phyloP scores from a whole-genome alignment of 768 basidiomycete species.

The Suillus occidentalis region DNA sequence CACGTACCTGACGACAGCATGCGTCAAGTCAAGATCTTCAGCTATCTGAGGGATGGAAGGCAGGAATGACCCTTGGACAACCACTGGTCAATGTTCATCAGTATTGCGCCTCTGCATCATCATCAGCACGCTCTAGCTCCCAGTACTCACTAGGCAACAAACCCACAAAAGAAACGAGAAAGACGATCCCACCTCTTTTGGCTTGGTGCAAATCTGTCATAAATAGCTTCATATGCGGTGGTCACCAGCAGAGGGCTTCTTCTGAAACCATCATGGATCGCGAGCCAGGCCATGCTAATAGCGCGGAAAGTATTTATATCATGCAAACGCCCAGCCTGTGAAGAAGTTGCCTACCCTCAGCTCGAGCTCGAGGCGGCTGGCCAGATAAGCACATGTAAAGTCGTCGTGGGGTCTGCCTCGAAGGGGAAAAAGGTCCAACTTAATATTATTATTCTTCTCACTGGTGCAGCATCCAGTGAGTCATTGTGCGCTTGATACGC shows the following conservation, averaged over 20 bases:
- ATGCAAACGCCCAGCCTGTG: no score
- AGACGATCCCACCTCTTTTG: slow-evolving; percentile 55
- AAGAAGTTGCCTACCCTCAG: no score
- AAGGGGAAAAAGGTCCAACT: no score
- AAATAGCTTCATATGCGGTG: slow-evolving; percentile 37
- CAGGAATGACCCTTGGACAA: slow-evolving; percentile 63
- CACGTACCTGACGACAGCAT: slow-evolving; percentile 50
- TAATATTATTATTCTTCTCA: no score
- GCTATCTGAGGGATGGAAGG: slow-evolving; percentile 71
- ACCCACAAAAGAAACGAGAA: slow-evolving; percentile 59
- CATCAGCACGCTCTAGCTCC: background rate
- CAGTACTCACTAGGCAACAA: slow-evolving; percentile 56
- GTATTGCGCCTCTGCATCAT: background rate
- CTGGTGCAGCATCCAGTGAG: no score
- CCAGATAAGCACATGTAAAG: no score
- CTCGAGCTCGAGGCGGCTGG: no score
- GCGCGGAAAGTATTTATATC: background rate
- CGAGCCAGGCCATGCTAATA: background rate
- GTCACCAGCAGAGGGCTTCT: slow-evolving; percentile 26
- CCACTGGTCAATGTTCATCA: slow-evolving; percentile 40
- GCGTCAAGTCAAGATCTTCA: slow-evolving; percentile 55
- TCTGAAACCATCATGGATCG: slow-evolving; percentile 23
- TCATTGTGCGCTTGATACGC: no score
- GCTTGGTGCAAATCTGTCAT: slow-evolving; percentile 52
- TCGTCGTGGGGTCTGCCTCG: no score